Percentiles rank a stretch among this genome's conserved stretches.
These are phyloP conservation scores for Xylariaceae sp. DNA, from an alignment of 2,329 filamentous ascomycete genomes.

Conservation along the genomic window DNA sequence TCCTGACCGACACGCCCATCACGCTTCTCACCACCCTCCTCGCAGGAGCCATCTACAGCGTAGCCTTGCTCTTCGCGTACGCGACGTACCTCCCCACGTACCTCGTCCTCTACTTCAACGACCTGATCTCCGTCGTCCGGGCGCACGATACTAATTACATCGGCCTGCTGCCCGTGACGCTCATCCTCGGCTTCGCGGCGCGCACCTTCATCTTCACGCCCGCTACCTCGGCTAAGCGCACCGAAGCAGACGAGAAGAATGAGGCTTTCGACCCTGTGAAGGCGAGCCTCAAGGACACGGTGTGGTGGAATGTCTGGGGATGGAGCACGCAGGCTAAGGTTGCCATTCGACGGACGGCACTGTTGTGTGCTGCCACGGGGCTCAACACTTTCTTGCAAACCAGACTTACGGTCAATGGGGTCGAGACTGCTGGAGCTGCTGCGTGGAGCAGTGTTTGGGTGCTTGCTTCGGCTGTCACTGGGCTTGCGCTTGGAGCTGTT, in stretches of 20 bases:
- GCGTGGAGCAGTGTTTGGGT: constrained; percentile 75
- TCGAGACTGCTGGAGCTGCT: constrained; percentile 65
- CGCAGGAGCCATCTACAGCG: constrained; percentile 68
- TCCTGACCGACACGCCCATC: constrained; percentile 60
- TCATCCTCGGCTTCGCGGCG: constrained; percentile 63
- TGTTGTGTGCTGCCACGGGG: constrained; percentile 54
- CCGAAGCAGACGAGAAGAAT: constrained; percentile 45
- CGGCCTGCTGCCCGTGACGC: constrained; percentile 55
- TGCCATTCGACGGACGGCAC: constrained; percentile 60
- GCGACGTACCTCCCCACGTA: constrained; percentile 65
- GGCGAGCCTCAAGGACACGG: constrained; percentile 64
- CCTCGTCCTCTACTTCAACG: constrained; percentile 73
- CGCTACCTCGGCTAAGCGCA: constrained; percentile 51
- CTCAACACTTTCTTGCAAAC: constrained; percentile 61
- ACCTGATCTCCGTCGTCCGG: constrained; percentile 63
- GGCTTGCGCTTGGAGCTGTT: constrained; percentile 50
- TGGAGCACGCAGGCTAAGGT: constrained; percentile 60
- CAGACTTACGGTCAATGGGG: constrained; percentile 63
- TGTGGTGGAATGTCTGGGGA: constrained; percentile 70
- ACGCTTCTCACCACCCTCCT: constrained; percentile 63
- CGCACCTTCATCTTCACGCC: constrained; percentile 75
- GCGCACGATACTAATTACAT: constrained; percentile 62
- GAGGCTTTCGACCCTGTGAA: constrained; percentile 59
- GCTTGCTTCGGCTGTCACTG: constrained; percentile 57
- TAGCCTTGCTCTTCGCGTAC: constrained; percentile 67